Conservation (phyloP, 306 rosid species). For the Macrotyloma uniflorum region DNA sequence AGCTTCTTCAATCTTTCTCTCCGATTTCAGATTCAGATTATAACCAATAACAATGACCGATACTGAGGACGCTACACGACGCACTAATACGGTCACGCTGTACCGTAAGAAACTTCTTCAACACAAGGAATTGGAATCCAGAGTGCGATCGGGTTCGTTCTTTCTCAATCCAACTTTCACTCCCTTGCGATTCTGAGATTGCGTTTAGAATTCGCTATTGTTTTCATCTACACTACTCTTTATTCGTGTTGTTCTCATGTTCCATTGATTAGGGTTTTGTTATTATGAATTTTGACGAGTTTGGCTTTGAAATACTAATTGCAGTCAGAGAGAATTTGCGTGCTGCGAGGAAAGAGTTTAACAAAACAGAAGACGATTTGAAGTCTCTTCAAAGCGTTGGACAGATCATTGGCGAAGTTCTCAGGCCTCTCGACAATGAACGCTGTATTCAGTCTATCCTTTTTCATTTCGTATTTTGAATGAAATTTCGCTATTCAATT, state of each 20-base stretch:
- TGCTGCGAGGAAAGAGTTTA: constrained; percentile 78
- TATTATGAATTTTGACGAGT: background rate
- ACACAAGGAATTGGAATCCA: constrained; percentile 87
- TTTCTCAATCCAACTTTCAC: background rate
- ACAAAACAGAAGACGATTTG: constrained; percentile 95
- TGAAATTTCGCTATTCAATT: background rate
- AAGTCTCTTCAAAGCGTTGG: constrained; percentile 98
- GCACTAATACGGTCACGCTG: constrained; percentile 64
- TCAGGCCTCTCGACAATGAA: constrained; percentile 93
- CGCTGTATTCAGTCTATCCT: constrained; percentile 57
- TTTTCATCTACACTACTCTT: background rate
- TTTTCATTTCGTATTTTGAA: background rate
- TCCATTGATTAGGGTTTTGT: constrained; percentile 36
- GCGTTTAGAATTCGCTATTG: background rate
- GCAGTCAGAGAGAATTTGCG: constrained; percentile 85
- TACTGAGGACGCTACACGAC: constrained; percentile 66
- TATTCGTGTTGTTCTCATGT: background rate
- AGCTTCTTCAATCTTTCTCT: too few relatives aligned
- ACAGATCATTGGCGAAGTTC: constrained; percentile 94
- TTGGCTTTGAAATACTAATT: constrained; percentile 24
- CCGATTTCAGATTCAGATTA: background rate
- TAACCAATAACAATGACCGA: constrained; percentile 51
- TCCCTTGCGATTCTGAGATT: background rate
- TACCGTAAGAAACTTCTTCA: constrained; percentile 85
- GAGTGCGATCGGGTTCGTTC: constrained; percentile 78